Evolutionary conservation across 768 basidiomycete genomes (phyloP).

Genomic region (Lyophyllum atratum): DNA sequence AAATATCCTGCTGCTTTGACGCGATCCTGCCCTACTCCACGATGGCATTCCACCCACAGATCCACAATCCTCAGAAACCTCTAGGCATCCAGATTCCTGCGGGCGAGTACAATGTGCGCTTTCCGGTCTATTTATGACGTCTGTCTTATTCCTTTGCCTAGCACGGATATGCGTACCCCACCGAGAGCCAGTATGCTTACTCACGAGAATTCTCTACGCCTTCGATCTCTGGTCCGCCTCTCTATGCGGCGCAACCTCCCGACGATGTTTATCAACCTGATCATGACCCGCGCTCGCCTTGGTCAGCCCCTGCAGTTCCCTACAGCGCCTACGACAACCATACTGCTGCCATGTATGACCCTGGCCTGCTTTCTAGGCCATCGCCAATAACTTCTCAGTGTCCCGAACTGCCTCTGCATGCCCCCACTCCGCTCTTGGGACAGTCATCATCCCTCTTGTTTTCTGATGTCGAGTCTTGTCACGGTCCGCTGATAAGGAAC

Average conservation of each 20-base stretch:
- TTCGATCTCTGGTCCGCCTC: not conserved
- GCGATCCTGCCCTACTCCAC: not conserved
- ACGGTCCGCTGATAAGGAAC: conserved; percentile 2
- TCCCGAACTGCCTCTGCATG: conserved; percentile 26
- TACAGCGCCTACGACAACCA: not conserved
- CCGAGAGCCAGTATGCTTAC: not conserved
- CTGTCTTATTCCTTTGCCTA: not conserved
- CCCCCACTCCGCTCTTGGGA: conserved; percentile 27
- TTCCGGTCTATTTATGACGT: not conserved
- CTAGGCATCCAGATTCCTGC: not conserved
- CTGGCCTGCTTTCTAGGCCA: conserved; percentile 16
- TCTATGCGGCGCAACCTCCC: not conserved
- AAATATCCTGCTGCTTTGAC: conserved; percentile 1
- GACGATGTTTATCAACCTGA: not conserved
- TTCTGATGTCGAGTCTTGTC: conserved; percentile 7
- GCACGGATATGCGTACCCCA: not conserved
- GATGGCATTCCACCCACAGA: not conserved
- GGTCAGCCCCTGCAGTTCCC: not conserved
- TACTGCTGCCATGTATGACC: not conserved
- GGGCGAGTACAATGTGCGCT: not conserved
- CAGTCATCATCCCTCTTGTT: conserved; percentile 17
- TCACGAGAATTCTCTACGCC: not conserved
- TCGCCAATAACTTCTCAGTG: conserved; percentile 15
- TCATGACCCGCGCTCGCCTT: not conserved
- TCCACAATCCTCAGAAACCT: not conserved